These are phyloP conservation scores for Termitomyces heimii DNA, from an alignment of 768 basidiomycete genomes.

Conservation along the genomic window DNA sequence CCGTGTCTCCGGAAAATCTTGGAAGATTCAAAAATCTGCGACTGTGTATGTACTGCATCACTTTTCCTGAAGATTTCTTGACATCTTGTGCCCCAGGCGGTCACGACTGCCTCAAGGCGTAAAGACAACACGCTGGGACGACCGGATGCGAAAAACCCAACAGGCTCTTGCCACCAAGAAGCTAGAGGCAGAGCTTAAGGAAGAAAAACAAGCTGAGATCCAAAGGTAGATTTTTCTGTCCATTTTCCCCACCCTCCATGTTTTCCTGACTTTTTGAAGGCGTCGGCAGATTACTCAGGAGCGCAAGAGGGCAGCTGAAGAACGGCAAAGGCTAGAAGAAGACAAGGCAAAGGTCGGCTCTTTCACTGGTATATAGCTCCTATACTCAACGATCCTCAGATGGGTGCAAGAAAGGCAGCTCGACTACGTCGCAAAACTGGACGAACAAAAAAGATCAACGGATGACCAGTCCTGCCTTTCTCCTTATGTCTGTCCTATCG, in stretches of 20 bases:
- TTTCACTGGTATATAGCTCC: background rate
- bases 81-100: constrained; percentile 38
- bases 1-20: constrained; percentile 63
- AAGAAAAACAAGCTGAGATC: constrained; percentile 68
- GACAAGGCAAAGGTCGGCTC: constrained; percentile 52
- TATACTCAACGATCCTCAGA: constrained; percentile 32
- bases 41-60: constrained; percentile 35
- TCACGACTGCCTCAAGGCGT: constrained; percentile 61
- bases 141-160: constrained; percentile 64
- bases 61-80: constrained; percentile 1
- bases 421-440: constrained; percentile 69
- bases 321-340: constrained; percentile 61
- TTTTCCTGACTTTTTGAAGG: constrained; percentile 27
- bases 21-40: constrained; percentile 49
- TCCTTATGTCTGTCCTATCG: constrained; percentile 4
- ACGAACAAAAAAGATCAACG: constrained; percentile 75
- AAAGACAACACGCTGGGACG: constrained; percentile 62
- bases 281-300: constrained; percentile 63
- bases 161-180: constrained; percentile 67
- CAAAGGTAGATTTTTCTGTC: constrained; percentile 38
- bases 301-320: constrained; percentile 69
- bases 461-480: constrained; percentile 31
- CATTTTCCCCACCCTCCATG: background rate
- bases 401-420: constrained; percentile 77
- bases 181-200: constrained; percentile 65